These are phyloP conservation scores for Lasiodiplodia gonubiensis DNA, from an alignment of 2,329 filamentous ascomycete genomes.

Conservation along the genomic window DNA sequence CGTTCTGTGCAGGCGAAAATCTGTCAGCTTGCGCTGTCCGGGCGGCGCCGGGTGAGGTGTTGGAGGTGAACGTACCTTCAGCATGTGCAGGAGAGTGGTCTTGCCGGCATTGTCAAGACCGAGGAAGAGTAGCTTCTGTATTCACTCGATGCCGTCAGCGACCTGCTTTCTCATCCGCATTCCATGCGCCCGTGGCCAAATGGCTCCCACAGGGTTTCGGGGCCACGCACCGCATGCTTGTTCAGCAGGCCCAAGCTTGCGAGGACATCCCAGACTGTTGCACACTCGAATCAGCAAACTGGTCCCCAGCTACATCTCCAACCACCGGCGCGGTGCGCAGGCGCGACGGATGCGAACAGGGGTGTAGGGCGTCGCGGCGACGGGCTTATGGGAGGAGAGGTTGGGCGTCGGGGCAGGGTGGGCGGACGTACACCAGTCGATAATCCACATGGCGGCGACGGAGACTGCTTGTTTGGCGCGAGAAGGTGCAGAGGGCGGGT, in stretches of 20 bases:
- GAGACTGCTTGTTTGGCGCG: not conserved
- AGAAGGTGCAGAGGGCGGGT: conserved; percentile 2
- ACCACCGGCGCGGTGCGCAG: conserved; percentile 13
- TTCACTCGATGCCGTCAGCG: not conserved
- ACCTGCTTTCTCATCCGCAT: not conserved
- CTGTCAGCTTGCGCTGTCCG: conserved; percentile 6
- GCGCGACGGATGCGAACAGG: not conserved
- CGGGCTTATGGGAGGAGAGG: conserved; percentile 5
- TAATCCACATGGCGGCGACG: conserved; percentile 78
- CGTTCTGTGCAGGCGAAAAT: conserved; percentile 61
- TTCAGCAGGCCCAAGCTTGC: conserved; percentile 86
- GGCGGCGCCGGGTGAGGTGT: not conserved
- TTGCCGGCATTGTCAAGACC: conserved; percentile 95
- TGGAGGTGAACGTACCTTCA: conserved; percentile 63
- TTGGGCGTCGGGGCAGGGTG: not conserved
- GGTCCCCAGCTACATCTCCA: not conserved
- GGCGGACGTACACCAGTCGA: conserved; percentile 72
- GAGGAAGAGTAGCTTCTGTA: conserved; percentile 64
- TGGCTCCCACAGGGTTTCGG: not conserved
- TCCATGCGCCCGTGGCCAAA: not conserved
- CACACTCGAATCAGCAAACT: conserved; percentile 30
- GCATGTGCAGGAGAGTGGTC: conserved; percentile 91
- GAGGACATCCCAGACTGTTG: conserved; percentile 82
- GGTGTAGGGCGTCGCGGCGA: conserved; percentile 4
- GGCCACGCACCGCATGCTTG: conserved; percentile 71